Evolutionary conservation across 1,284 basidiomycete species (phyloP).

Genomic region (Ceratobasidium sp.): DNA sequence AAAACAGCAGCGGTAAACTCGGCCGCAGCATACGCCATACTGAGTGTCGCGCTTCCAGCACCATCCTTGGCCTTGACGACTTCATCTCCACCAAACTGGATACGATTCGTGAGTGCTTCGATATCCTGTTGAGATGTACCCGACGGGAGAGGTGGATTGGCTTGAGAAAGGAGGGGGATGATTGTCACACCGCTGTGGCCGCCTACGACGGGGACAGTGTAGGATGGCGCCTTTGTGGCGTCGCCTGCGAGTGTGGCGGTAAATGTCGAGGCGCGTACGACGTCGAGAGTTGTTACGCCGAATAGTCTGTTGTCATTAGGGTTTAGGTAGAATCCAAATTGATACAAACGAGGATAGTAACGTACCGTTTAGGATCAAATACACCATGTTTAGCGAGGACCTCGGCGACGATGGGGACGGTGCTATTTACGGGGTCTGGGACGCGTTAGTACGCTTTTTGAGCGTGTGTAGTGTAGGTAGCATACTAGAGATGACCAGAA

Average conservation of each 20-base stretch:
- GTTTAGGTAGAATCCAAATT: slow-evolving; percentile 15
- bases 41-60: slow-evolving; percentile 85
- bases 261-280: slow-evolving; percentile 96
- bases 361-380: slow-evolving; percentile 89
- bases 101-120: slow-evolving; percentile 81
- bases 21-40: slow-evolving; percentile 91
- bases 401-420: slow-evolving; percentile 96
- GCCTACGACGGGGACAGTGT: slow-evolving; percentile 91
- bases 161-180: slow-evolving; percentile 94
- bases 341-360: neutral
- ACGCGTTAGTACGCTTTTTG: neutral
- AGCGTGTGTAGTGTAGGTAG: neutral
- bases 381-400: slow-evolving; percentile 93
- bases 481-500: slow-evolving; percentile 88
- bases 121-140: slow-evolving; percentile 60
- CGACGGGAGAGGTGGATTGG: slow-evolving; percentile 74
- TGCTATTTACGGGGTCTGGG: slow-evolving; percentile 73
- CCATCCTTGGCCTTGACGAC: slow-evolving; percentile 94
- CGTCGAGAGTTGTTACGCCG: slow-evolving; percentile 98
- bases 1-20: slow-evolving; percentile 85
- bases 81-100: slow-evolving; percentile 96
- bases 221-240: slow-evolving; percentile 68
- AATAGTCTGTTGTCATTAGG: slow-evolving; percentile 70
- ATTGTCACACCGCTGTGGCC: slow-evolving; percentile 98
- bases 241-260: slow-evolving; percentile 83